phyloP scores from a whole-genome alignment of 331 rosid species.

The Cydonia oblonga region DNA sequence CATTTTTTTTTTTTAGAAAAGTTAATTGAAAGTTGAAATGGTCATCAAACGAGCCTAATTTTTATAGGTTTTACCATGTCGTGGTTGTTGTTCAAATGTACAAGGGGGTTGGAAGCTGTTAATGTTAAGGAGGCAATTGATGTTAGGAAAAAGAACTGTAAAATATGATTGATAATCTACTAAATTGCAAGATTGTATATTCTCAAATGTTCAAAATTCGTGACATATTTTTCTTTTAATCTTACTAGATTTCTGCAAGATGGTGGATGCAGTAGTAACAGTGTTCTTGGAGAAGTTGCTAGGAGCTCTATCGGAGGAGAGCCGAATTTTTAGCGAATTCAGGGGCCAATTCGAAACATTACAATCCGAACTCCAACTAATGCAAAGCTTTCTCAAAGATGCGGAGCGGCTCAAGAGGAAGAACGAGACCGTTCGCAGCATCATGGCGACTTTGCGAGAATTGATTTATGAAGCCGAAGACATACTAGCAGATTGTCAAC shows the following conservation, averaged over 20 bases:
- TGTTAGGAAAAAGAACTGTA: not conserved
- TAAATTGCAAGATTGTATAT: not conserved
- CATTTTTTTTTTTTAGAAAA: no score
- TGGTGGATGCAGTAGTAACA: constrained; percentile 25
- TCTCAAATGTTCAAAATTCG: not conserved
- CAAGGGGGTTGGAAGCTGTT: not conserved
- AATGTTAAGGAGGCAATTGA: not conserved
- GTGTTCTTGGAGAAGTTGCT: constrained; percentile 23
- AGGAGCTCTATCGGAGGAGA: constrained; percentile 21
- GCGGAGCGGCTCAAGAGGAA: constrained; percentile 21
- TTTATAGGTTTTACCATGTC: no score
- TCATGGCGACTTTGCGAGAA: constrained; percentile 16
- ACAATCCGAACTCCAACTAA: constrained; percentile 17
- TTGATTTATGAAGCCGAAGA: constrained; percentile 23
- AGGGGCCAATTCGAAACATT: constrained; percentile 20
- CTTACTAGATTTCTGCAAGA: constrained; percentile 4
- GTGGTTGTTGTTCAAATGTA: not conserved
- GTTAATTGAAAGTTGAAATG: no score
- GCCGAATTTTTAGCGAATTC: constrained; percentile 9
- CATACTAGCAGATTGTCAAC: constrained; percentile 27
- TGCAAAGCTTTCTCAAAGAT: constrained; percentile 27
- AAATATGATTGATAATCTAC: not conserved
- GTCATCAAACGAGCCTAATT: no score
- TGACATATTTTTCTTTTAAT: not conserved
- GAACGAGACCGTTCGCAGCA: not conserved